A percentile compares a stretch with the other conserved stretches of the same genome.
Conservation (phyloP, 2,329 filamentous ascomycete genomes). For the Aspergillus uvarum region DNA sequence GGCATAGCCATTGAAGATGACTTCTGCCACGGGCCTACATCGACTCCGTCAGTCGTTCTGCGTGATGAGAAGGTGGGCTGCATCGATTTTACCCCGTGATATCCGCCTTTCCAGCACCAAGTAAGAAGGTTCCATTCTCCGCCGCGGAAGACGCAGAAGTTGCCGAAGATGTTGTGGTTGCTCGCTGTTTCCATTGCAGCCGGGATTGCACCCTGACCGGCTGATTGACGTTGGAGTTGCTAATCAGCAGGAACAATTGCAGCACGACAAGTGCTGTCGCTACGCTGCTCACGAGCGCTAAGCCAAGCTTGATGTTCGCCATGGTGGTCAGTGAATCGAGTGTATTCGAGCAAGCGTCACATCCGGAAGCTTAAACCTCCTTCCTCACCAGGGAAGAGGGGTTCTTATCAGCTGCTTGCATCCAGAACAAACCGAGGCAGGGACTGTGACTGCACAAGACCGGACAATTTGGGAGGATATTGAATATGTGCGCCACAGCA, state of each 20-base stretch:
- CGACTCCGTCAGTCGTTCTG: neutral
- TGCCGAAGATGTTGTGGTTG: neutral
- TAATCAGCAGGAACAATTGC: constrained; percentile 30
- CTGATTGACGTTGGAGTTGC: constrained; percentile 16
- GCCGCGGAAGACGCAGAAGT: constrained; percentile 10
- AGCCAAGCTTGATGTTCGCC: constrained; percentile 29
- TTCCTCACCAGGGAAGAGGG: neutral
- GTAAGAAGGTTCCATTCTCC: constrained; percentile 54
- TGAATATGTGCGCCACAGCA: constrained; percentile 1
- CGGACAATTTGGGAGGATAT: constrained; percentile 3
- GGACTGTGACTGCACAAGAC: constrained; percentile 10
- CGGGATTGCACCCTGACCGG: constrained; percentile 17
- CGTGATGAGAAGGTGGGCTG: neutral
- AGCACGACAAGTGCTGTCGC: constrained; percentile 32
- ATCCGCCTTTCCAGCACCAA: constrained; percentile 70
- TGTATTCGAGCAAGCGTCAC: constrained; percentile 4
- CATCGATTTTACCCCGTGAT: constrained; percentile 60
- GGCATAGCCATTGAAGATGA: constrained; percentile 91
- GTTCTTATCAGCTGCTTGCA: constrained; percentile 12
- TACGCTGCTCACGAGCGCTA: constrained; percentile 27
- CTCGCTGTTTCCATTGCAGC: constrained; percentile 26
- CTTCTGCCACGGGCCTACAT: constrained; percentile 74
- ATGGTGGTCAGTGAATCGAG: constrained; percentile 20
- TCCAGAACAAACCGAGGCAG: constrained; percentile 9
- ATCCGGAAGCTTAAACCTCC: constrained; percentile 6